Evolutionary conservation across 2,329 filamentous ascomycete genomes (phyloP).

Genomic region (Diatrype stigma): DNA sequence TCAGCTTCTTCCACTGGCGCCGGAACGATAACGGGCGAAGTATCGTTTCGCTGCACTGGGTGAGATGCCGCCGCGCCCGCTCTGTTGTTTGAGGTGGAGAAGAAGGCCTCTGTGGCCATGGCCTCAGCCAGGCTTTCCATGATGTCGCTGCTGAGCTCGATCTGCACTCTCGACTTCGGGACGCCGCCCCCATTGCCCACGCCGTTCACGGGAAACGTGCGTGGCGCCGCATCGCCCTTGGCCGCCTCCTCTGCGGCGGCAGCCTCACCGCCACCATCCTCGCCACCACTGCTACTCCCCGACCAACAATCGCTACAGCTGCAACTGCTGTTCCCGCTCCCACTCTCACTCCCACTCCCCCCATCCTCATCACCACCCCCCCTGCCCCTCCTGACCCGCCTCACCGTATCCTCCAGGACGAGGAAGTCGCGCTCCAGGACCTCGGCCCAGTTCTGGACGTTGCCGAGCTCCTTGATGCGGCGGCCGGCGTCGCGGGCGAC

Average conservation of each 20-base stretch:
- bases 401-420: constrained; percentile 60
- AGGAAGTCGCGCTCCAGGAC: constrained; percentile 67
- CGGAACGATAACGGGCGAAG: no score
- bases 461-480: constrained; percentile 71
- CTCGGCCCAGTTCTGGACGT: constrained; percentile 86
- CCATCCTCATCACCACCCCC: constrained; percentile 24
- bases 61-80: no score
- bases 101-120: constrained; percentile 19
- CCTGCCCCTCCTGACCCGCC: constrained; percentile 41
- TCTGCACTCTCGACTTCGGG: constrained; percentile 2
- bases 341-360: constrained; percentile 24
- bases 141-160: constrained; percentile 23
- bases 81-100: no score
- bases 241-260: constrained; percentile 3
- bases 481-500: constrained; percentile 59
- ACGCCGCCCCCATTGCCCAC: neutral
- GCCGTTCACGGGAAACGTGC: constrained; percentile 5
- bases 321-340: constrained; percentile 21
- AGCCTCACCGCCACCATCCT: constrained; percentile 14
- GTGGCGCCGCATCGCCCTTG: constrained; percentile 3
- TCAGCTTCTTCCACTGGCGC: no score
- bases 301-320: constrained; percentile 23
- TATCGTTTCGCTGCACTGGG: no score
- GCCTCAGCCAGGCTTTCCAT: constrained; percentile 27
- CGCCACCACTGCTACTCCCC: constrained; percentile 35